phyloP scores from a whole-genome alignment of 441 rosid species.

The Erodium moschatum region DNA sequence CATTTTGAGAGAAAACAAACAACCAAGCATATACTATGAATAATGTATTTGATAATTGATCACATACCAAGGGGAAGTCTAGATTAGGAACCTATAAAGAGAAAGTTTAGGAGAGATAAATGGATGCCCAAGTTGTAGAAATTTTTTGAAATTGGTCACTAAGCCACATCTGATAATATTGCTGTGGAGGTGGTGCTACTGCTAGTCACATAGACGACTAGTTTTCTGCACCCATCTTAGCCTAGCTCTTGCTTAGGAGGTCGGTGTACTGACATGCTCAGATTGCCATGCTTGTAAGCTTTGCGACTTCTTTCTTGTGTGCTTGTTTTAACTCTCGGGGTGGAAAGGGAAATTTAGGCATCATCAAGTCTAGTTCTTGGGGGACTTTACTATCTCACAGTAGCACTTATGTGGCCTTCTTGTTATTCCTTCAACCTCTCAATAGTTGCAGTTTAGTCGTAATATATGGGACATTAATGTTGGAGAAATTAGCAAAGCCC shows the following conservation, averaged over 20 bases:
- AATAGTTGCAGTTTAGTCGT: neutral
- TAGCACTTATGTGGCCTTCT: neutral
- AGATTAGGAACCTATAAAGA: neutral
- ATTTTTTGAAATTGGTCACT: too few species aligned
- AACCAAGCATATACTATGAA: neutral
- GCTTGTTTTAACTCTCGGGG: neutral
- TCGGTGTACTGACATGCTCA: neutral
- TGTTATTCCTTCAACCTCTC: neutral
- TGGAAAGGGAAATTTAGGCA: neutral
- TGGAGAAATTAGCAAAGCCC: neutral
- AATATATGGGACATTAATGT: neutral
- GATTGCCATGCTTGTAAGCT: neutral
- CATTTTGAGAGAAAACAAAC: too few species aligned
- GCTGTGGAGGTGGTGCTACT: neutral
- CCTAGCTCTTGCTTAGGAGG: neutral
- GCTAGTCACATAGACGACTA: neutral
- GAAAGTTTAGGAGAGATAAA: neutral
- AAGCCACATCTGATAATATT: neutral
- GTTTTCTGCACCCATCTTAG: neutral
- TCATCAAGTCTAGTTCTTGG: neutral
- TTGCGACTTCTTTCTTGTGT: neutral
- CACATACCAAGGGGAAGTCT: neutral
- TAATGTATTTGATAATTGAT: neutral
- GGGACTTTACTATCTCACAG: neutral
- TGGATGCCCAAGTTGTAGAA: too few species aligned